Evolutionary conservation across 2,329 filamentous ascomycete species (phyloP).

Genomic region (Nectriaceae sp.): DNA sequence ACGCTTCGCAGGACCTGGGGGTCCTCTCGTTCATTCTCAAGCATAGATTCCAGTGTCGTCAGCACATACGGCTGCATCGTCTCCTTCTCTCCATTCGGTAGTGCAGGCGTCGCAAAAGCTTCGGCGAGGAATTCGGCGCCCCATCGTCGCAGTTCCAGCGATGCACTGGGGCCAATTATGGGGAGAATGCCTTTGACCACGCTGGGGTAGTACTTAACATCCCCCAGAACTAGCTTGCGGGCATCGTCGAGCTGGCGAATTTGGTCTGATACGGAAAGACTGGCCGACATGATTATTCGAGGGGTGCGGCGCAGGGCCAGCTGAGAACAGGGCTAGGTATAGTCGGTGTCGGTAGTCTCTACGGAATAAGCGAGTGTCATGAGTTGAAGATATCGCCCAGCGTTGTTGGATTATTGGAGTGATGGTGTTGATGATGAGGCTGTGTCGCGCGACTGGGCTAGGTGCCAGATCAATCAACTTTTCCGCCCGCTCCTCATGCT

Average conservation of each 20-base stretch:
- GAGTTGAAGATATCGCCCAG: slow-evolving; percentile 9
- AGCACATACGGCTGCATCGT: slow-evolving; percentile 76
- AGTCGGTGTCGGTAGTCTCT: slow-evolving; percentile 5
- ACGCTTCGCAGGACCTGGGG: slow-evolving; percentile 79
- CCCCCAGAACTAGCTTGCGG: slow-evolving; percentile 83
- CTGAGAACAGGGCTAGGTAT: not conserved
- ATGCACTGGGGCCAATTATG: slow-evolving; percentile 75
- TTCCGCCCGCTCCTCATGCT: slow-evolving; percentile 29
- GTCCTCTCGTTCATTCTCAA: slow-evolving; percentile 76
- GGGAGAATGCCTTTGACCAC: slow-evolving; percentile 93
- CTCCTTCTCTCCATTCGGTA: slow-evolving; percentile 78
- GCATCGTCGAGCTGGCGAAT: slow-evolving; percentile 88
- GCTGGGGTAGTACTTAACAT: slow-evolving; percentile 85
- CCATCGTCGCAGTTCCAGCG: slow-evolving; percentile 88
- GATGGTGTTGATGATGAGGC: slow-evolving; percentile 20
- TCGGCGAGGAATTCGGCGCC: slow-evolving; percentile 94
- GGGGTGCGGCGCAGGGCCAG: slow-evolving; percentile 10
- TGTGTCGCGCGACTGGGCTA: slow-evolving; percentile 34
- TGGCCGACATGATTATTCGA: slow-evolving; percentile 50
- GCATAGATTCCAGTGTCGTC: slow-evolving; percentile 70
- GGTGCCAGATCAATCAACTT: slow-evolving; percentile 22
- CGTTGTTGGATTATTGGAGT: slow-evolving; percentile 8
- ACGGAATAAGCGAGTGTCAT: slow-evolving; percentile 6
- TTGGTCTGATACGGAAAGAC: slow-evolving; percentile 69
- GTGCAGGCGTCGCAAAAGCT: slow-evolving; percentile 88